Evolutionary conservation across 371 early-diverging fungal genomes (phyloP).

Genomic region (Mortierella sp.): DNA sequence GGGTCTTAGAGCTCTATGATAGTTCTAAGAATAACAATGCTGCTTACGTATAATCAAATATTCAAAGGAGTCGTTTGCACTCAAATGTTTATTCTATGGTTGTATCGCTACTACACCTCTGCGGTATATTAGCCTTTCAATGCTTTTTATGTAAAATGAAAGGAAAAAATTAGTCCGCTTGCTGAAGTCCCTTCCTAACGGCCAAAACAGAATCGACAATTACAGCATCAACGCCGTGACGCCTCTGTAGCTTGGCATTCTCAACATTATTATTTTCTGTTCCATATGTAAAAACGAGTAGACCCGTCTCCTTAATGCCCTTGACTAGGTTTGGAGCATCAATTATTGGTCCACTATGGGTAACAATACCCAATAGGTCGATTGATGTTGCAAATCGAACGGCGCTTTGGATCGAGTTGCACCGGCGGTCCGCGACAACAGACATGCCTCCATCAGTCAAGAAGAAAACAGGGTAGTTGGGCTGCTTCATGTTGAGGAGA

Average conservation of each 20-base stretch:
- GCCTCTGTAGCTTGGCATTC: slow-evolving; percentile 78
- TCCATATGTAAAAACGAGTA: slow-evolving; percentile 92
- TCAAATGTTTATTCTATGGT: background rate
- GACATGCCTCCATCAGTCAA: slow-evolving; percentile 89
- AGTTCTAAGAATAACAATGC: too few species aligned
- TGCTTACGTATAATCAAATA: too few species aligned
- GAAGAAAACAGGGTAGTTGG: slow-evolving; percentile 91
- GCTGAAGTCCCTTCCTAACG: slow-evolving; percentile 69
- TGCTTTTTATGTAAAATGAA: too few species aligned
- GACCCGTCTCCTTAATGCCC: slow-evolving; percentile 77
- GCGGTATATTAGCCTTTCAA: background rate
- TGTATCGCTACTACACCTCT: too few species aligned
- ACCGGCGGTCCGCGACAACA: slow-evolving; percentile 83
- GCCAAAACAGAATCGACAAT: slow-evolving; percentile 78
- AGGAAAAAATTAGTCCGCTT: slow-evolving; percentile 23
- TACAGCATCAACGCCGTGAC: slow-evolving; percentile 86
- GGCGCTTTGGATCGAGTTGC: slow-evolving; percentile 88
- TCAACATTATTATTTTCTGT: slow-evolving; percentile 82
- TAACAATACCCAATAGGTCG: slow-evolving; percentile 87
- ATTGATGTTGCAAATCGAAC: slow-evolving; percentile 85
- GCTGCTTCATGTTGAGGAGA: slow-evolving; percentile 86
- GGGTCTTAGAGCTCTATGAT: too few species aligned
- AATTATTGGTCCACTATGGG: slow-evolving; percentile 81
- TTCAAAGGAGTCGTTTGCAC: too few species aligned
- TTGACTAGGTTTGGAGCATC: slow-evolving; percentile 83